Evolutionary conservation across 305 asterid species (phyloP), one percentile per base, ranked within the genome.

Genomic region (Fraxinus sp.): DNA sequence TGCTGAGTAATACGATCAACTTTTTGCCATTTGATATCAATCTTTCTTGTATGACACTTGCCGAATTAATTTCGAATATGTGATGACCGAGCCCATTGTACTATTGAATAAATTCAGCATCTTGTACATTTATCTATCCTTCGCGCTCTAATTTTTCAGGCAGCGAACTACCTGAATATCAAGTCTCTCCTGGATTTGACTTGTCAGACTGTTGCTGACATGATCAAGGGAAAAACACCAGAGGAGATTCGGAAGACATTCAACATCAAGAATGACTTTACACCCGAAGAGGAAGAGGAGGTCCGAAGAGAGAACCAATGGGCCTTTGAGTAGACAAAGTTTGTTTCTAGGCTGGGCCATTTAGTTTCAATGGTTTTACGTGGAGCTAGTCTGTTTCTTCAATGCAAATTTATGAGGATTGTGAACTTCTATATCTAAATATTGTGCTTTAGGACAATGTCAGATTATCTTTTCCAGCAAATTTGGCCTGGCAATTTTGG

Each of bases 221-320:
- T 79, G 82, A 79, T 79, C 22, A 64, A 79, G 71, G 76, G 75
- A 4, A 79, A 79, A 14, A 59, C 72, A 28, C 76, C 82, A 8
- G 62, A 62, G 7, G 77, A 79, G 35, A 18, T 79, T 24, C 66
- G 82, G 24, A 24, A 64, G 62, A 64, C 2, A 37, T 66, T 79
- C 55, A 24, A 16, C 32, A 79, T 36, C 18, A 37, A 2, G 74
- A 62, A 79, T 64, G 82, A 79, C 33, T 64, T 18, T 24, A 36
- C 43, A 3, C 76, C 77, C 0, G 64, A 79, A 35, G 82, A 79
- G 24, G 82, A 79, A 79, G 59, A 62, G 26, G 77, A 79, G 75
- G 26, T 79, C 4, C 41, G 76, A 26, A 64, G 35, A 36, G 76
- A 62, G 82, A 59, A 79, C 18, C 35, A 41, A 16, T 79, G 76